A percentile compares a stretch with the other conserved stretches of the same genome.
These are phyloP conservation scores for Eucalyptus caleyi DNA, from an alignment of 345 rosid species.

Conservation along the genomic window DNA sequence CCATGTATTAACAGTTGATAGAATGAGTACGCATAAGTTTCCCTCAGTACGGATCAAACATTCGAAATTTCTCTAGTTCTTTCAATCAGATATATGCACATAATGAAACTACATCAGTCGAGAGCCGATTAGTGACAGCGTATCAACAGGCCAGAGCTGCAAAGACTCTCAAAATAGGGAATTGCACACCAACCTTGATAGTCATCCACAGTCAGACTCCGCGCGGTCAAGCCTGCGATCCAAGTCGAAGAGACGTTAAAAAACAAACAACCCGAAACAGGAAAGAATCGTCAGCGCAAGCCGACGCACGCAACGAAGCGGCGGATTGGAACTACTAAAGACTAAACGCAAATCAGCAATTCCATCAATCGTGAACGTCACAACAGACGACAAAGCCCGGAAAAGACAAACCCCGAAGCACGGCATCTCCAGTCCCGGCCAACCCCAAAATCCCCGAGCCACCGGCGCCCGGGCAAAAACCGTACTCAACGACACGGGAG, in stretches of 20 bases:
- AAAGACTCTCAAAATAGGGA: neutral
- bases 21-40: neutral
- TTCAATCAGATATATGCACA: neutral
- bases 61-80: neutral
- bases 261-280: neutral
- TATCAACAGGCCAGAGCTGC: too few species aligned
- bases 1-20: neutral
- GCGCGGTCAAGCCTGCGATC: conserved; percentile 48
- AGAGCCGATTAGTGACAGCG: neutral
- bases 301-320: neutral
- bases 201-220: conserved; percentile 68
- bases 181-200: conserved; percentile 60
- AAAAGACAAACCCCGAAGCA: too few species aligned
- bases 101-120: neutral
- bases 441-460: too few species aligned
- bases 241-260: neutral
- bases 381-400: neutral
- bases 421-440: too few species aligned
- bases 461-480: too few species aligned
- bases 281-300: neutral
- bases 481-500: too few species aligned
- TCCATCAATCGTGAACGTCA: neutral
- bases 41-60: neutral
- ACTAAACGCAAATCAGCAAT: neutral
- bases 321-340: neutral